A percentile compares a stretch with the other conserved stretches of the same genome.
Evolutionary conservation across 257 asterid genomes (phyloP).

Genomic region (Cynanchum wilfordii): DNA sequence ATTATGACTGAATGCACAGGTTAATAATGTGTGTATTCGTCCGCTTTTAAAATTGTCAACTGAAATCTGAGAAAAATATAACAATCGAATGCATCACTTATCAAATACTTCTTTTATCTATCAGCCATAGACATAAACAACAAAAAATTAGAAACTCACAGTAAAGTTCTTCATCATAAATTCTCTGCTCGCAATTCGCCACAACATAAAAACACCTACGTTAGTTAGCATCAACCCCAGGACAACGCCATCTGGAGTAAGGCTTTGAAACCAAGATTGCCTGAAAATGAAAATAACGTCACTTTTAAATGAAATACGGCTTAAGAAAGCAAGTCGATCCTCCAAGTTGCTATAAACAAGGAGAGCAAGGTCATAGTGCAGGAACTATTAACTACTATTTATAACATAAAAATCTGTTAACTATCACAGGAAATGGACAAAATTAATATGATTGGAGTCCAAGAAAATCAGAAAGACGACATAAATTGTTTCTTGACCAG

Average conservation of each 20-base stretch:
- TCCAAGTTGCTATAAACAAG: neutral
- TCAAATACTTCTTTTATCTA: neutral
- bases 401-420: neutral
- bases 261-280: slow-evolving; percentile 45
- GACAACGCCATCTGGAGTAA: slow-evolving; percentile 65
- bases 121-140: neutral
- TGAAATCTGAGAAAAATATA: slow-evolving; percentile 58
- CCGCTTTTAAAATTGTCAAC: slow-evolving; percentile 73
- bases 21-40: slow-evolving; percentile 71
- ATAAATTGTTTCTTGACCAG: neutral
- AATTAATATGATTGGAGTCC: neutral
- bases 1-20: slow-evolving; percentile 79
- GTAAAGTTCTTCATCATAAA: slow-evolving; percentile 78
- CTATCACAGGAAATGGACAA: neutral
- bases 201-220: slow-evolving; percentile 62
- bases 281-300: slow-evolving; percentile 28
- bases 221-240: slow-evolving; percentile 57
- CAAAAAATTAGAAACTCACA: slow-evolving; percentile 35
- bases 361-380: neutral
- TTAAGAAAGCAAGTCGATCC: neutral
- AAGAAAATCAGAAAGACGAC: neutral
- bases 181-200: slow-evolving; percentile 48
- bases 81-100: neutral
- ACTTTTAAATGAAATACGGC: neutral
- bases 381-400: neutral